Evolutionary conservation across 768 basidiomycete species (phyloP).

Genomic region (Agrocybe pediades): DNA sequence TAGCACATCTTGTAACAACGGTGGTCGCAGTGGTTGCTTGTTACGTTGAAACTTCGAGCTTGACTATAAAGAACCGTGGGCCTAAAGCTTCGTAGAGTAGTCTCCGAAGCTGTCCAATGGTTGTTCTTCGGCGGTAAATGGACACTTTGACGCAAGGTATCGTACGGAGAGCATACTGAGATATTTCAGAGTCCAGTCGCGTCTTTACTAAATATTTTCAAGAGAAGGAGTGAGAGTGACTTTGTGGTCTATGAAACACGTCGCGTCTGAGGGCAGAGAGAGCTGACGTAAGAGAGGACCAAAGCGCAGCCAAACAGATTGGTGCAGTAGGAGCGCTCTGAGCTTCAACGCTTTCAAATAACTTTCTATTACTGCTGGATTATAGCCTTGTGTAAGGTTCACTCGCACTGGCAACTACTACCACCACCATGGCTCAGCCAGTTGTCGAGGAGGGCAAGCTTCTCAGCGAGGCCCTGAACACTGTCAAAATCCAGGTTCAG

Average conservation of each 20-base stretch:
- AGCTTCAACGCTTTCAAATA: not conserved
- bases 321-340: not conserved
- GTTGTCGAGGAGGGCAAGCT: conserved; percentile 79
- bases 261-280: not conserved
- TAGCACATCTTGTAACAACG: too few species aligned
- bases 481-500: conserved; percentile 88
- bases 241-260: conserved; percentile 4
- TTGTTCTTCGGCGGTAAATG: too few species aligned
- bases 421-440: conserved; percentile 40
- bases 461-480: conserved; percentile 81
- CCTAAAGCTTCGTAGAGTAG: too few species aligned
- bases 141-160: too few species aligned
- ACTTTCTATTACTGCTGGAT: conserved; percentile 1
- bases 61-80: too few species aligned
- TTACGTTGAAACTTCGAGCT: too few species aligned
- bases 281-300: conserved; percentile 19
- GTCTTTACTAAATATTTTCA: too few species aligned
- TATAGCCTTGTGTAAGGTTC: conserved; percentile 7
- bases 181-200: too few species aligned
- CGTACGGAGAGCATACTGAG: too few species aligned
- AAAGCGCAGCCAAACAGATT: conserved; percentile 26
- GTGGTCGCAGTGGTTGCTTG: too few species aligned
- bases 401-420: conserved; percentile 20
- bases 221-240: too few species aligned
- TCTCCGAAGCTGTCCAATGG: too few species aligned